Evolutionary conservation across 2,329 filamentous ascomycete species (phyloP).

Genomic region (Ilyonectria destructans): DNA sequence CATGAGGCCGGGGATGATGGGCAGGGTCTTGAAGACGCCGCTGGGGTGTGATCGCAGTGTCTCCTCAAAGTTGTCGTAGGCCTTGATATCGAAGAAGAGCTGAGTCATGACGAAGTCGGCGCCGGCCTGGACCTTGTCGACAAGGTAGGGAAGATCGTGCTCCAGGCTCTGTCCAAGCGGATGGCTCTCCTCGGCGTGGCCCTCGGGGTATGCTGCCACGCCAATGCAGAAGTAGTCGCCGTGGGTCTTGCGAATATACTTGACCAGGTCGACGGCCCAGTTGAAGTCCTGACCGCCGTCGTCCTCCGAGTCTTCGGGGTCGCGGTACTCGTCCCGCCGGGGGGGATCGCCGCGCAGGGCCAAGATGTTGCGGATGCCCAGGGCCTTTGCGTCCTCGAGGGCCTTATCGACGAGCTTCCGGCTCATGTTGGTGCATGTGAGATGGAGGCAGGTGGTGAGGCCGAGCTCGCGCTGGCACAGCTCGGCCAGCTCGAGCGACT

Average conservation of each 20-base stretch:
- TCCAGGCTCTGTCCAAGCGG: conserved; percentile 80
- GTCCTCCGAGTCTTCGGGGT: conserved; percentile 71
- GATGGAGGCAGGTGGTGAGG: conserved; percentile 93
- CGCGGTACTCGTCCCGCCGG: conserved; percentile 87
- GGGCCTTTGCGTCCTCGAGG: conserved; percentile 88
- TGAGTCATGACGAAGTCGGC: conserved; percentile 99
- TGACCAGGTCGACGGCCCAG: conserved; percentile 91
- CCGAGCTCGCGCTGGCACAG: conserved; percentile 93
- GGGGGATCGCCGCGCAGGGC: conserved; percentile 94
- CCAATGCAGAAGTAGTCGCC: conserved; percentile 98
- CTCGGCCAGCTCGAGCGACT: conserved; percentile 95
- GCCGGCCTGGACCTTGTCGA: conserved; percentile 92
- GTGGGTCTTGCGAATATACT: conserved; percentile 88
- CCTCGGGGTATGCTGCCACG: conserved; percentile 95
- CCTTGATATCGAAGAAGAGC: conserved; percentile 91
- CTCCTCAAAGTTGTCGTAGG: conserved; percentile 86
- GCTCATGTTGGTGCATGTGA: conserved; percentile 99
- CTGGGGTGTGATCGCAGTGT: conserved; percentile 85
- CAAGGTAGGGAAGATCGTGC: conserved; percentile 88
- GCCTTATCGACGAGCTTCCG: conserved; percentile 88
- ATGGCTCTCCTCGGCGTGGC: conserved; percentile 92
- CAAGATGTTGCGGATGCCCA: conserved; percentile 95
- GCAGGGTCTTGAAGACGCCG: conserved; percentile 87
- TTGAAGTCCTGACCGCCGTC: conserved; percentile 84
- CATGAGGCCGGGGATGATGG: conserved; percentile 96